These are phyloP conservation scores for Collybia sordida DNA, from an alignment of 768 basidiomycete genomes.

Conservation along the genomic window DNA sequence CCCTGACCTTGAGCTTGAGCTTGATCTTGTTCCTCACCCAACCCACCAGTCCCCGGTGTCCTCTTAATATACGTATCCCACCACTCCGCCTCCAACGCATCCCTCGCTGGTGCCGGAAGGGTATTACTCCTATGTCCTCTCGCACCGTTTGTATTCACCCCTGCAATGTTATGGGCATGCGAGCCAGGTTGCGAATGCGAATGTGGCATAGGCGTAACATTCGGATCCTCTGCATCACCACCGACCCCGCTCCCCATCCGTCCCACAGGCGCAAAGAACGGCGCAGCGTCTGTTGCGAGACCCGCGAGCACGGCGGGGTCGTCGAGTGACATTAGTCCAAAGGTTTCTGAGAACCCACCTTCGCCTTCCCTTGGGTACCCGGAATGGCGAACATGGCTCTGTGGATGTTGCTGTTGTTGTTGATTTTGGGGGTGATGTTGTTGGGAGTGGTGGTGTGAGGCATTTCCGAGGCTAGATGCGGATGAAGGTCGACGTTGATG, in stretches of 20 bases:
- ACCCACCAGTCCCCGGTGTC: background rate
- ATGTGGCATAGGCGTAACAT: slow-evolving; percentile 36
- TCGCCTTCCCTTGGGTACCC: slow-evolving; percentile 22
- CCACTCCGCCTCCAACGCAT: background rate
- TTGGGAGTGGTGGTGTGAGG: background rate
- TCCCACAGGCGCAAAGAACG: slow-evolving; percentile 66
- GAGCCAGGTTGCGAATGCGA: too few species aligned
- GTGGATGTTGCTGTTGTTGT: background rate
- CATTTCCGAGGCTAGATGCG: too few species aligned
- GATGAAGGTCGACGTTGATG: too few species aligned
- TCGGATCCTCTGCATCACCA: slow-evolving; percentile 10
- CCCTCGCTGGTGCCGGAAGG: background rate
- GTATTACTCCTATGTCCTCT: background rate
- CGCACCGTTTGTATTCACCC: slow-evolving; percentile 1
- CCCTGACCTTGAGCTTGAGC: background rate
- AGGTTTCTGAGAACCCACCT: slow-evolving; percentile 56
- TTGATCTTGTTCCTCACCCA: slow-evolving; percentile 1
- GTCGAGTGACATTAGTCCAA: slow-evolving; percentile 76
- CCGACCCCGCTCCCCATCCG: background rate
- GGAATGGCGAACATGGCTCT: too few species aligned
- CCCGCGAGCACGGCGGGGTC: slow-evolving; percentile 69
- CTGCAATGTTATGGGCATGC: too few species aligned
- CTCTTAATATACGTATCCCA: background rate
- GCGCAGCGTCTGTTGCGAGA: slow-evolving; percentile 53
- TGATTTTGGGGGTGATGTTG: background rate